These are phyloP conservation scores for Kwoniella mangroviensis DNA, from an alignment of 768 basidiomycete species.

Conservation along the genomic window DNA sequence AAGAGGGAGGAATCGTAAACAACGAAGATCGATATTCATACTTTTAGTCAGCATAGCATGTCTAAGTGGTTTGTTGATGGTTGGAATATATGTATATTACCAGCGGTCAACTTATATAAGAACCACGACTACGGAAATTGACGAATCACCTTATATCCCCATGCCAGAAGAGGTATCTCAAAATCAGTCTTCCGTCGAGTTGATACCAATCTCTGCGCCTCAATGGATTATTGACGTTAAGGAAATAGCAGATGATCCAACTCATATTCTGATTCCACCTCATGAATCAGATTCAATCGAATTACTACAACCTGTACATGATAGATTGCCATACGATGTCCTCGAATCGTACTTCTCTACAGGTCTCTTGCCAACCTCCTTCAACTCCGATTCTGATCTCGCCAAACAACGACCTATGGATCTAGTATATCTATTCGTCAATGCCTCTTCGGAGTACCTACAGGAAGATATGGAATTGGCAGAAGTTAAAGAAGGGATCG, in stretches of 20 bases:
- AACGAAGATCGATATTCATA: not conserved
- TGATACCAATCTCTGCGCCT: not conserved
- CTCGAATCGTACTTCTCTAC: conserved; percentile 35
- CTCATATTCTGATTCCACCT: conserved; percentile 32
- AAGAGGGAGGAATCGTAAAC: not conserved
- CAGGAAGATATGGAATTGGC: conserved; percentile 26
- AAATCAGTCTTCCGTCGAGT: not conserved
- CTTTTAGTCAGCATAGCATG: not conserved
- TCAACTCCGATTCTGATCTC: not conserved
- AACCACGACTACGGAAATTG: not conserved
- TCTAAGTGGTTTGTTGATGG: not conserved
- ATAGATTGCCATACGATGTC: conserved; percentile 32
- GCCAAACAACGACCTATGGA: conserved; percentile 33
- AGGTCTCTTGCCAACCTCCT: conserved; percentile 24
- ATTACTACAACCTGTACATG: conserved; percentile 28
- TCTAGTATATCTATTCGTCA: conserved; percentile 53
- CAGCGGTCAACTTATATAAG: not conserved
- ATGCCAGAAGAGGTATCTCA: not conserved
- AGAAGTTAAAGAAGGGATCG: conserved; percentile 30
- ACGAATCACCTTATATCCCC: conserved; percentile 1
- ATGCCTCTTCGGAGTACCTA: conserved; percentile 43
- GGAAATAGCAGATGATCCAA: conserved; percentile 21
- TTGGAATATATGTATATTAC: not conserved
- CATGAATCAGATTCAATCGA: conserved; percentile 1
- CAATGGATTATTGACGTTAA: conserved; percentile 8